Base-by-base conservation (phyloP, 140 eudicot genomes). In the Ambrosia hybrid region DNA sequence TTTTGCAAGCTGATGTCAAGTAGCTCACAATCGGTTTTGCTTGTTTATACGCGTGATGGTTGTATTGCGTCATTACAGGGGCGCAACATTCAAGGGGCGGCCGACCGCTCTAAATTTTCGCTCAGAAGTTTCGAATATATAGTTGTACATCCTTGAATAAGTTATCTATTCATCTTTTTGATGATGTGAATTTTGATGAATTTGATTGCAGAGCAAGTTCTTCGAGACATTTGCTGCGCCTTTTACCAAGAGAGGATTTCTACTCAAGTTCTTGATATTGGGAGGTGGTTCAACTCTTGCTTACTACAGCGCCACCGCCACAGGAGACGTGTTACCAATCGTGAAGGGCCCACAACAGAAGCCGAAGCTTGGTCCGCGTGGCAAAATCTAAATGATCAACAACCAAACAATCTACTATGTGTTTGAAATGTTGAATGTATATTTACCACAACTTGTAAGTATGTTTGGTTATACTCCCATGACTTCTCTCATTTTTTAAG, bases 211-310 rank as follows among this genome's bases (percentile, higher is more conserved):
- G 98, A 92, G 96, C 90, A 89, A 92, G 82, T 92, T 92, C 86
- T 92, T 92, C 43, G 95, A 89, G 88, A 94, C 97, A 71, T 91
- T 94, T 67, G 98, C 96, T 59, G 96, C 95, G 17, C 98, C 98
- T 34, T 92, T 92, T 84, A 92, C 98, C 79, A 92, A 92, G 91
- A 92, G 96, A 83, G 98, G 96, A 11, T 78, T 92, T 67, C 76
- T 91, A 86, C 91, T 91, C 86, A 91, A 91, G 39, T 88, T 91
- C 89, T 85, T 91, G 88, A 79, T 94, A 38, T n/a, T 92, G 74
- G 96, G 92, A 89, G 96, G 96, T 39, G 96, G 95, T 33, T 83
- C 96, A 15, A 80, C 88, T 59, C 89, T 94, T 67, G 91, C 96
- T 51, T 90, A 90, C 76, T 74, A 86, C 45, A 90, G 99, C 77